A percentile compares a stretch with the other conserved stretches of the same genome.
Conservation (phyloP, 495 filamentous ascomycete species). For the Penicillium roqueforti region DNA sequence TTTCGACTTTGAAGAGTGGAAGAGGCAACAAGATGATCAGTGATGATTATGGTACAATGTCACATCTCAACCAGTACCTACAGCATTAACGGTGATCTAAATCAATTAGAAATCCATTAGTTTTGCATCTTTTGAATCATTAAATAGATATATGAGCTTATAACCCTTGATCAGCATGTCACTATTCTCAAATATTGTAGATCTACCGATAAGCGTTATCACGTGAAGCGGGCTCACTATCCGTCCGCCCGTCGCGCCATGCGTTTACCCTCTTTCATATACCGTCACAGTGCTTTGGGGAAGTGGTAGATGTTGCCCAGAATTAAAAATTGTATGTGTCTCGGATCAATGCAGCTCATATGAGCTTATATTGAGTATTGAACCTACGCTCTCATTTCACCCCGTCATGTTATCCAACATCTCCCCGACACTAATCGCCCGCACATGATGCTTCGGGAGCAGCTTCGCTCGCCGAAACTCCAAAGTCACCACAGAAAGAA, state of each 20-base stretch:
- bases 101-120: neutral
- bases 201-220: slow-evolving; percentile 18
- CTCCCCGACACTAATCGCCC: slow-evolving; percentile 1
- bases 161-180: neutral
- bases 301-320: slow-evolving; percentile 2
- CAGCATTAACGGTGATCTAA: neutral
- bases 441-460: slow-evolving; percentile 7
- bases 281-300: slow-evolving; percentile 2
- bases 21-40: slow-evolving; percentile 17
- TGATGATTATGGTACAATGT: slow-evolving; percentile 6
- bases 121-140: neutral
- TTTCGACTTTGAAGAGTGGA: slow-evolving; percentile 50
- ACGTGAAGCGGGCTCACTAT: slow-evolving; percentile 13
- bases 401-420: slow-evolving; percentile 2
- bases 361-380: neutral
- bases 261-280: slow-evolving; percentile 15
- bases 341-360: slow-evolving; percentile 1
- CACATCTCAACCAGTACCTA: neutral
- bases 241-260: slow-evolving; percentile 7
- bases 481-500: neutral
- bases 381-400: neutral
- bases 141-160: neutral
- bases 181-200: neutral
- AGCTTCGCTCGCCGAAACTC: neutral
- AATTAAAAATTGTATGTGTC: slow-evolving; percentile 1